Conservation (phyloP, 2,329 filamentous ascomycete species). For the Claviceps purpurea region DNA sequence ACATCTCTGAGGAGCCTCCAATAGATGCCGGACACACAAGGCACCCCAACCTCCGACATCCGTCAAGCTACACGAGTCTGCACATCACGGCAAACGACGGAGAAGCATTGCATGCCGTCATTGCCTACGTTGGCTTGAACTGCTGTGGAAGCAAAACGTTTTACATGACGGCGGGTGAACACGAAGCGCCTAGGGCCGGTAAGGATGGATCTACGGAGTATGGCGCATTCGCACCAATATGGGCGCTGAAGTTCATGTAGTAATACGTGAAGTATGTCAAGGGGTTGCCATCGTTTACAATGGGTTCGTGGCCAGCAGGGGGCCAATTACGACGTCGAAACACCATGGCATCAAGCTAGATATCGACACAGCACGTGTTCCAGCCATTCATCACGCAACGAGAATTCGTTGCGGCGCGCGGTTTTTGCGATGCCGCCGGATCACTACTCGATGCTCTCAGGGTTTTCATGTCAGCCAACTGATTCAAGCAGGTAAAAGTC, state of each 20-base stretch:
- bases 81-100: background rate
- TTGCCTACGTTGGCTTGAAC: background rate
- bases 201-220: background rate
- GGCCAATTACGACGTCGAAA: too few relatives aligned
- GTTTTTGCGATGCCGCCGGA: background rate
- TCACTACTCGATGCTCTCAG: background rate
- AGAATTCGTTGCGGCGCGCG: background rate
- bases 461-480: background rate
- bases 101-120: background rate
- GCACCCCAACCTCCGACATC: background rate
- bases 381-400: too few relatives aligned
- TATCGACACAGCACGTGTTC: too few relatives aligned
- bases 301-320: background rate
- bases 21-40: background rate
- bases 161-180: background rate
- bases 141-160: background rate
- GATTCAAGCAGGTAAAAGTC: background rate
- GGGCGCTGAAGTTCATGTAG: background rate
- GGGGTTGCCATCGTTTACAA: background rate
- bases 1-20: background rate
- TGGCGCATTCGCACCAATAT: background rate
- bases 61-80: constrained; percentile 1
- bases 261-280: constrained; percentile 1
- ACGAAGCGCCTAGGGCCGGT: background rate
- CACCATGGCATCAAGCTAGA: too few relatives aligned